Base-by-base conservation (phyloP, 169 alveolate species). In the Plasmodium yoelii region DNA sequence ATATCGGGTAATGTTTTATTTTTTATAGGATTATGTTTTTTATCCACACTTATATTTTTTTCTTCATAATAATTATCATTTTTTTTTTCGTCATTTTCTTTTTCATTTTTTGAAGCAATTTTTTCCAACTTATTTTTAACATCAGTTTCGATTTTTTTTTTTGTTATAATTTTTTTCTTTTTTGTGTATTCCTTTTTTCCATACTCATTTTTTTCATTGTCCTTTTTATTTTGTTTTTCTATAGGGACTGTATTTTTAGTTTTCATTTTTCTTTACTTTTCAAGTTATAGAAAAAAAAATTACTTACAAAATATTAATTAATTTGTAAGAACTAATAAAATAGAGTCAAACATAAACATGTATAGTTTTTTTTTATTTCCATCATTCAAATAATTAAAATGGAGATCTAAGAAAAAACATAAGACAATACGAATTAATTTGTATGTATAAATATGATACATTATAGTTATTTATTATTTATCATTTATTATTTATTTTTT, bases 51-150 rank as follows among this genome's bases (percentile, higher is more conserved):
- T 0, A 28, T 60, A 42, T 4, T 46, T 65, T 65, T 80, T 15
- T n/a, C 28, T 55, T 9, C 56, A 1, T 46, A 42, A 34, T 80
- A 56, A 80, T 53, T 65, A 53, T 65, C 77, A 39, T 42, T 68
- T 53, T 12, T 65, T 73, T 73, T 80, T 44, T 80, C 90, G 6
- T 65, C 70, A 53, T 51, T 55, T 47, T 80, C 90, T 80, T 70
- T 80, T 53, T 80, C 90, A 24, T 22, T 53, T 80, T 80, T 80
- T n/a, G 19, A 39, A 51, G 49, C 24, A 10, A 34, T 51, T 74
- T 42, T 47, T 60, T 74, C 63, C 42, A 60, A 44, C 63, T 74
- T 74, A 53, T 74, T 47, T 46, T 80, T 80, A 64, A 4, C 53
- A 46, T 55, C 82, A 19, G 56, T 55, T 65, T 64, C 82, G 7